phyloP scores from a whole-genome alignment of 495 filamentous ascomycete genomes.

The Penicillium ochrochloron region DNA sequence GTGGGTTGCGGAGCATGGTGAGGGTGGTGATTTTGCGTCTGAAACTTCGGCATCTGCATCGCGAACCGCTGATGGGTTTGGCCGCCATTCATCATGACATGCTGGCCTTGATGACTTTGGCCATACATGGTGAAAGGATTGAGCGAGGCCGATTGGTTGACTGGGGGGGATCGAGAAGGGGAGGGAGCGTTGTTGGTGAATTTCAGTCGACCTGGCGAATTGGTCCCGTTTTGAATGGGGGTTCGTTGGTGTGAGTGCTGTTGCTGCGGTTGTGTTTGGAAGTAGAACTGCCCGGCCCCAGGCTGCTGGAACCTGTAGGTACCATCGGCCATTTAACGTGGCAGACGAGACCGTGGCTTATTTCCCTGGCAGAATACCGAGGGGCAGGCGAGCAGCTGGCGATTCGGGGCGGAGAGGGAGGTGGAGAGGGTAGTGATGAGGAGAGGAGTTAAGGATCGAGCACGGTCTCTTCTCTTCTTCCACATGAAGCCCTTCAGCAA shows the following conservation, averaged over 20 bases:
- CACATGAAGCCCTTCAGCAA: slow-evolving; percentile 51
- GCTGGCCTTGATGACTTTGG: slow-evolving; percentile 79
- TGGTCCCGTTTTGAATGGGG: slow-evolving; percentile 60
- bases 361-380: slow-evolving; percentile 34
- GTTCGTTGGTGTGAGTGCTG: slow-evolving; percentile 55
- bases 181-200: slow-evolving; percentile 68
- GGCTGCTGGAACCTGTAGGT: slow-evolving; percentile 74
- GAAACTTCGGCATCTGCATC: slow-evolving; percentile 72
- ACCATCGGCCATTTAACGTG: slow-evolving; percentile 84
- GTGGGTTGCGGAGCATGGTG: slow-evolving; percentile 72
- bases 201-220: slow-evolving; percentile 51
- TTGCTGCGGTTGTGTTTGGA: slow-evolving; percentile 58
- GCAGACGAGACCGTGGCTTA: slow-evolving; percentile 49
- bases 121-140: slow-evolving; percentile 79
- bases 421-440: slow-evolving; percentile 35
- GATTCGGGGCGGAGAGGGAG: slow-evolving; percentile 33
- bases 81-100: slow-evolving; percentile 74
- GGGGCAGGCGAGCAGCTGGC: slow-evolving; percentile 29
- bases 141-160: slow-evolving; percentile 66
- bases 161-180: slow-evolving; percentile 69
- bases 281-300: slow-evolving; percentile 68
- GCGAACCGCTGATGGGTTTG: slow-evolving; percentile 64
- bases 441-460: slow-evolving; percentile 46
- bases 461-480: slow-evolving; percentile 58
- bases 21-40: slow-evolving; percentile 71